Base-by-base conservation (phyloP, 2,329 filamentous ascomycete genomes). In the Thyridium curvatum region DNA sequence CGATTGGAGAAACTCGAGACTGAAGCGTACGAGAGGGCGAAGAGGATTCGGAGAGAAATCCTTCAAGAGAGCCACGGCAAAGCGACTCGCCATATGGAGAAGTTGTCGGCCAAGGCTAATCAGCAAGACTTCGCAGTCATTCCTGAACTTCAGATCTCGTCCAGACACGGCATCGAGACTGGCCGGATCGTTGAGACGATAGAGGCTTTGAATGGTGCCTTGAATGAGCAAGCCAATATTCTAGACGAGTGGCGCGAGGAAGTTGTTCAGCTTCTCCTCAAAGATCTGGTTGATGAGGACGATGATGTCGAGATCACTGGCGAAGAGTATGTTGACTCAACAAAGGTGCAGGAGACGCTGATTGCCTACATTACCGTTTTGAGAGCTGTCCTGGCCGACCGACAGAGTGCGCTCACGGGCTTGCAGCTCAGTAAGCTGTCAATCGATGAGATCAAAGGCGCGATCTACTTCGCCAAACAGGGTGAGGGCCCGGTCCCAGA, bases 271-370 rank as follows among this genome's bases (percentile, higher is more conserved):
- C 74, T 91, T 15, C 69, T 96, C 9, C 64, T 85, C 10, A 74
- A 80, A 43, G 79, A 86, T 0, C 70, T 97, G 2, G 79, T 97
- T 14, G 93, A 97, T 49, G 81, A 93, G 52, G 88, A 94, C 31
- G 79, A 79, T 1, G 68, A 68, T 13, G 62, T 74, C 9, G 87
- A 94, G 41, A 74, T 80, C 3, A 91, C 88, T 10, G 93, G 93
- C 17, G 84, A 96, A 42, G 93, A 97, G 56, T 93, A 95, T 46
- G 85, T 88, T 48, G 78, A 86, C 26, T 94, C 91, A 0, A 87
- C 89, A 0, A 86, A 86, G 56, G 75, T 83, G 34, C 91, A 97
- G 61, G 91, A 96, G 44, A 81, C 94, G 54, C 76, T 96, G 32
- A 86, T 91, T 60, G 86, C 86, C 7, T 94, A 94, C 53, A 84